These are phyloP conservation scores for Pythium coloratum DNA, from an alignment of 352 stramenopile species.

Conservation along the genomic window DNA sequence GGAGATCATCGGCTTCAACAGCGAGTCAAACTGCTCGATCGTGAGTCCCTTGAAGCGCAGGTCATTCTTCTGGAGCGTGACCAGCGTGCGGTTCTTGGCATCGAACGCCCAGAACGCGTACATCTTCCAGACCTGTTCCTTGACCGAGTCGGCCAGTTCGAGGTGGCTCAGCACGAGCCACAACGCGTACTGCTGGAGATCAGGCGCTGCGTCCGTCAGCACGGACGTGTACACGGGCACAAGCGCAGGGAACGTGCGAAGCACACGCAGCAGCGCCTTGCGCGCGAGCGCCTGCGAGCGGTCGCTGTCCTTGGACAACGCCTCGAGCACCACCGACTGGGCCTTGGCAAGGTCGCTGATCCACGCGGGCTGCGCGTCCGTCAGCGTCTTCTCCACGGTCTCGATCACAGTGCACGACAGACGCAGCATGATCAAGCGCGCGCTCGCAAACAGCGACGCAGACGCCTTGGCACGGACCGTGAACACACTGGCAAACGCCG, in stretches of 20 bases:
- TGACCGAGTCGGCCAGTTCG: conserved; percentile 29
- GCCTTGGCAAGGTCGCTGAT: conserved; percentile 43
- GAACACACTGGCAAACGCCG: conserved; percentile 55
- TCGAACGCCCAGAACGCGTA: conserved; percentile 83
- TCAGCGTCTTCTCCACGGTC: conserved; percentile 21
- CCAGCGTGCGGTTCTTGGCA: conserved; percentile 56
- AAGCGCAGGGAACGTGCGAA: conserved; percentile 45
- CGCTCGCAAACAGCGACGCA: conserved; percentile 52
- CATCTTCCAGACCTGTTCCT: conserved; percentile 50
- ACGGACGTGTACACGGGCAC: conserved; percentile 42
- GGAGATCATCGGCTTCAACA: conserved; percentile 61
- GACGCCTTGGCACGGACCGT: conserved; percentile 35
- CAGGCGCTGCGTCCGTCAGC: conserved; percentile 28
- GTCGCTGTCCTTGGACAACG: conserved; percentile 45
- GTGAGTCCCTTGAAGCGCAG: conserved; percentile 53
- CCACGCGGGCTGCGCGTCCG: conserved; percentile 33
- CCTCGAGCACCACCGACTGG: conserved; percentile 61
- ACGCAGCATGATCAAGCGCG: conserved; percentile 54
- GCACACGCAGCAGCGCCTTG: conserved; percentile 44
- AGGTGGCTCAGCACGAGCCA: conserved; percentile 54
- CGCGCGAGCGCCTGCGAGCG: conserved; percentile 44
- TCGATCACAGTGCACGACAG: conserved; percentile 62
- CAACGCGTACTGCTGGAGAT: conserved; percentile 62
- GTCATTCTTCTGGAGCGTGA: conserved; percentile 40
- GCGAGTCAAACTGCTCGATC: conserved; percentile 59